Evolutionary conservation across 78 protist species (phyloP).

Genomic region (Protostelium mycophagum): DNA sequence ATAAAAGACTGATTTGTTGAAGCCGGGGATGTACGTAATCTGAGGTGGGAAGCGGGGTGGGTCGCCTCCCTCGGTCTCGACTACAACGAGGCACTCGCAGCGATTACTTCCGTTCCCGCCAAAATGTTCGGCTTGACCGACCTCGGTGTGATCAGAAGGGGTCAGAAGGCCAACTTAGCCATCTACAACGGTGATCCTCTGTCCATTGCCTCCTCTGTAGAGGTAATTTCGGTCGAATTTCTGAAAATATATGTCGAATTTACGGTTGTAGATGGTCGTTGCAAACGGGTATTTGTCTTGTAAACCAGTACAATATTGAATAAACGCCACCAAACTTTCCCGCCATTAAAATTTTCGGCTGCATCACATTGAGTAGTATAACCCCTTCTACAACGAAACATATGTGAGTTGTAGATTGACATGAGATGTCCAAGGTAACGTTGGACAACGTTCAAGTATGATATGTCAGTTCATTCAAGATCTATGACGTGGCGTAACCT

Average conservation of each 20-base stretch:
- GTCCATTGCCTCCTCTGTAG: not conserved
- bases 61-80: not conserved
- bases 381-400: too few species aligned
- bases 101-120: slow-evolving; percentile 5
- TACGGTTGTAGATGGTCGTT: not conserved
- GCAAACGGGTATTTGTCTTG: not conserved
- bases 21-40: not conserved
- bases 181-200: slow-evolving; percentile 1
- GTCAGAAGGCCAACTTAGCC: not conserved
- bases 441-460: too few species aligned
- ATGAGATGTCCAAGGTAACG: too few species aligned
- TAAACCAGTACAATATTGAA: not conserved
- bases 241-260: not conserved
- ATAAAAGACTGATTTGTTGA: not conserved
- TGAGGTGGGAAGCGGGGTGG: not conserved
- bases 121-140: not conserved
- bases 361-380: too few species aligned
- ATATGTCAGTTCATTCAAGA: too few species aligned
- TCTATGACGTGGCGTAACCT: too few species aligned
- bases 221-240: not conserved
- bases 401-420: too few species aligned
- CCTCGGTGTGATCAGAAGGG: not conserved
- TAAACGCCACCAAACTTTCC: too few species aligned
- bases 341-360: too few species aligned
- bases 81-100: not conserved